Conservation (phyloP, 805 yeast species). For the Candida tallmaniae region DNA sequence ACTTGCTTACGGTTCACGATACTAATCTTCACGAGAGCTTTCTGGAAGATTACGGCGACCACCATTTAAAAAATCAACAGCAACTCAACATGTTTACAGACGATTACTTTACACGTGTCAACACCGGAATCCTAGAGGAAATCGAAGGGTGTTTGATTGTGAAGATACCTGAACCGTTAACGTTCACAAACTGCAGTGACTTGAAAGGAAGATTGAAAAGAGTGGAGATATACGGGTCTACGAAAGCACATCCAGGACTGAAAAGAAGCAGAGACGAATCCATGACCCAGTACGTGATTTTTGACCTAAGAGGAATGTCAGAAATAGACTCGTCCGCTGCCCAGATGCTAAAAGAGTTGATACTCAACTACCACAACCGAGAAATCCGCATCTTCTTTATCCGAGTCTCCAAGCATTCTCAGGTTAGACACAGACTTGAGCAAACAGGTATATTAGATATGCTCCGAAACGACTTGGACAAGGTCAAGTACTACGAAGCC, state of each 20-base stretch:
- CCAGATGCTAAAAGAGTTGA: conserved; percentile 23
- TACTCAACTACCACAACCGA: conserved; percentile 25
- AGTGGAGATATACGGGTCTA: conserved; percentile 40
- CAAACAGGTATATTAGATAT: conserved; percentile 27
- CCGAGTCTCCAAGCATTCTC: conserved; percentile 23
- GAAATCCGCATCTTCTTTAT: conserved; percentile 32
- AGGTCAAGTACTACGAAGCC: conserved; percentile 19
- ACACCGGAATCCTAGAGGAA: conserved; percentile 35
- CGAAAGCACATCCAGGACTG: conserved; percentile 40
- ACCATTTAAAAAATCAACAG: conserved; percentile 3
- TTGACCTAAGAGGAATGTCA: conserved; percentile 41
- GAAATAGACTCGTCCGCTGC: conserved; percentile 41
- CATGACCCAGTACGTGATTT: conserved; percentile 38
- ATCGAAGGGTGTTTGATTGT: conserved; percentile 42
- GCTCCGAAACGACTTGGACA: conserved; percentile 20
- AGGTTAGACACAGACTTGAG: conserved; percentile 24
- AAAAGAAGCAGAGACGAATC: conserved; percentile 29
- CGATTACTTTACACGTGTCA: conserved; percentile 30
- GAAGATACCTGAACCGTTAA: conserved; percentile 41
- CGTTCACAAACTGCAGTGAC: conserved; percentile 40
- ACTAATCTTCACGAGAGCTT: background rate
- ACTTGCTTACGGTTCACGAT: conserved; percentile 4
- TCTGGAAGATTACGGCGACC: conserved; percentile 14
- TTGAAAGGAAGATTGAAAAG: conserved; percentile 33
- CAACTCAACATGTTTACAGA: conserved; percentile 33